A percentile compares a stretch with the other conserved stretches of the same genome.
These are phyloP conservation scores for Diplocarpon rosae DNA, from an alignment of 2,329 filamentous ascomycete species.

Conservation along the genomic window DNA sequence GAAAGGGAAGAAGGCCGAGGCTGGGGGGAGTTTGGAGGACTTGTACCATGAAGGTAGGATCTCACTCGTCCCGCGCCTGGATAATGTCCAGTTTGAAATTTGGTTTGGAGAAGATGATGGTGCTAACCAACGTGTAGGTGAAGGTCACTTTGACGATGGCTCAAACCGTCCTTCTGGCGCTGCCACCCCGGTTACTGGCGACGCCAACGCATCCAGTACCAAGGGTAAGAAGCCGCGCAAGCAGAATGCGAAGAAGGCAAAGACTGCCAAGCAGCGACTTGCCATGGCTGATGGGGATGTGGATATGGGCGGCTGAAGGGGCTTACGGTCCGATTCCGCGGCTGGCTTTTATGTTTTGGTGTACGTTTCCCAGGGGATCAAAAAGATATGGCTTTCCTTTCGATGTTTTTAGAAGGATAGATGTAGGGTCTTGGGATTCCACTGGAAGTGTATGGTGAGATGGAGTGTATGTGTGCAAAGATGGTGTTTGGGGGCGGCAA, in stretches of 20 bases:
- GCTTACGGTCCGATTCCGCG: too few species aligned
- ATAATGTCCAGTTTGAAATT: not conserved
- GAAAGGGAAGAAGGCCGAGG: slow-evolving; percentile 47
- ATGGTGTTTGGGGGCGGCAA: too few species aligned
- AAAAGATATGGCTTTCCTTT: too few species aligned
- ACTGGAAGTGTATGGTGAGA: too few species aligned
- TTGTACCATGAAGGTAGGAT: slow-evolving; percentile 97
- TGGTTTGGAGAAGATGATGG: too few species aligned
- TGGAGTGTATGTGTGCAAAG: too few species aligned
- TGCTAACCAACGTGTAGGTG: slow-evolving; percentile 44
- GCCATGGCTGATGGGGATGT: slow-evolving; percentile 53
- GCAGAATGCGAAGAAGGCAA: slow-evolving; percentile 51
- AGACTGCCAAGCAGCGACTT: slow-evolving; percentile 57
- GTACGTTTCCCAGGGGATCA: too few species aligned
- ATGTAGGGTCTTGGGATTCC: too few species aligned
- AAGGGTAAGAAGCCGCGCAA: slow-evolving; percentile 44
- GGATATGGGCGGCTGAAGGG: slow-evolving; percentile 14
- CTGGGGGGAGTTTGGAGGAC: slow-evolving; percentile 67
- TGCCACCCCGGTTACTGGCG: slow-evolving; percentile 57
- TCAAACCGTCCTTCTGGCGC: slow-evolving; percentile 75
- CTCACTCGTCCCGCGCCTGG: slow-evolving; percentile 9
- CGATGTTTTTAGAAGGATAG: too few species aligned
- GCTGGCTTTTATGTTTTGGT: too few species aligned
- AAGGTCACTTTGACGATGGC: slow-evolving; percentile 88
- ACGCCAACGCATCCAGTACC: slow-evolving; percentile 37